Percentiles rank a stretch among this genome's conserved stretches.
Evolutionary conservation across 805 yeast genomes (phyloP).

Genomic region (Metschnikowia orientalis): DNA sequence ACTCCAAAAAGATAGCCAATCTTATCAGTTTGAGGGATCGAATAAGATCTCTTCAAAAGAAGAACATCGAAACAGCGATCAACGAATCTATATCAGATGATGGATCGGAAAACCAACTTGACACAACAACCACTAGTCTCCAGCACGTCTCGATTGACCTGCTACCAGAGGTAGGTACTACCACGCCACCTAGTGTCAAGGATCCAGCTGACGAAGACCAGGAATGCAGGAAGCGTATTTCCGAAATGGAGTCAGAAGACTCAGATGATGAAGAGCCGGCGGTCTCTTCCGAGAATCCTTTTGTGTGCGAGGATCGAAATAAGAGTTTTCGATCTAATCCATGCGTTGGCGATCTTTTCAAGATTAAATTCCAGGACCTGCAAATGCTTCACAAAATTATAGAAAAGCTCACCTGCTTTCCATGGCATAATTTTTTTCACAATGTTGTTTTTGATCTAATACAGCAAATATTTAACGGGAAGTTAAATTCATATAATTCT

Average conservation of each 20-base stretch:
- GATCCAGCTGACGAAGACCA: conserved; percentile 16
- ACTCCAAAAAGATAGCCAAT: conserved; percentile 67
- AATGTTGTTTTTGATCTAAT: conserved; percentile 95
- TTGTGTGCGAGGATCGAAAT: conserved; percentile 36
- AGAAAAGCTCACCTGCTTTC: conserved; percentile 72
- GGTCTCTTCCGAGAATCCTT: conserved; percentile 41
- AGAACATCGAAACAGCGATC: conserved; percentile 43
- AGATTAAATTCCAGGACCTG: conserved; percentile 75
- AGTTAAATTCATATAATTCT: conserved; percentile 78
- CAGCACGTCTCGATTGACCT: no score
- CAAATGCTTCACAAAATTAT: conserved; percentile 64
- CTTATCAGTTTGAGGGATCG: conserved; percentile 66
- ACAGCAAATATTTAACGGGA: conserved; percentile 93
- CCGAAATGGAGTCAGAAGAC: conserved; percentile 27
- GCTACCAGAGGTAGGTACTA: background rate
- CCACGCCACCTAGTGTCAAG: background rate
- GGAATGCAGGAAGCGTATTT: conserved; percentile 18
- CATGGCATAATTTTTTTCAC: conserved; percentile 97
- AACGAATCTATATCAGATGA: conserved; percentile 17
- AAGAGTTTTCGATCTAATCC: conserved; percentile 45
- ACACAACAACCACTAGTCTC: no score
- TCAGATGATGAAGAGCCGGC: conserved; percentile 44
- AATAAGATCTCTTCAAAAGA: conserved; percentile 44
- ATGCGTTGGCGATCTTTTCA: conserved; percentile 83
- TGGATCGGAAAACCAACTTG: background rate